Conservation (phyloP, 108 stramenopile genomes). For the Cyclotella cryptica region DNA sequence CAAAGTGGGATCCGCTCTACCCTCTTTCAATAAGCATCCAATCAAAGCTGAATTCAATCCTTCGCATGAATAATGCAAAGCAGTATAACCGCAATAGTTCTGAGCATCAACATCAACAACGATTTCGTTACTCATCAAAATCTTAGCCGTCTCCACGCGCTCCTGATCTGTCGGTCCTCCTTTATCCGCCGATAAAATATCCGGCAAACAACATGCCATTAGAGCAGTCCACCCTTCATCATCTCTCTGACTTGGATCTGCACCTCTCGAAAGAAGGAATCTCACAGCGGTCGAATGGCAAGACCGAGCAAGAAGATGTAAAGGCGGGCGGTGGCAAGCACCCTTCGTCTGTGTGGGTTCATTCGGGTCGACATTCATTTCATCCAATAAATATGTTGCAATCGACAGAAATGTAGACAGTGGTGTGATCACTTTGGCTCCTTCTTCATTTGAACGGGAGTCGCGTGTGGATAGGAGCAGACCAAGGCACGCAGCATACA, state of each 20-base stretch:
- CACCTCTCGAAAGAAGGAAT: slow-evolving; percentile 28
- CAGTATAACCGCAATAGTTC: slow-evolving; percentile 52
- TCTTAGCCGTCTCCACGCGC: slow-evolving; percentile 29
- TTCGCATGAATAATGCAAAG: slow-evolving; percentile 53
- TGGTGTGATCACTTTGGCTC: slow-evolving; percentile 4
- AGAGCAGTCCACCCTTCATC: slow-evolving; percentile 57
- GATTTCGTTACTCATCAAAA: slow-evolving; percentile 14
- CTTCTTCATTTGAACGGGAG: not conserved
- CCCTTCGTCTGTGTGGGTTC: slow-evolving; percentile 45
- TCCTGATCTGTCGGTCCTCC: slow-evolving; percentile 46
- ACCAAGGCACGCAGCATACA: slow-evolving; percentile 51
- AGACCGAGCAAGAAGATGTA: slow-evolving; percentile 50
- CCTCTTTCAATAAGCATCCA: slow-evolving; percentile 37
- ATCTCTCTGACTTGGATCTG: slow-evolving; percentile 26
- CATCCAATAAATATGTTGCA: slow-evolving; percentile 38
- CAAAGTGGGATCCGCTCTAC: slow-evolving; percentile 37
- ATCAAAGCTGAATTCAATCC: slow-evolving; percentile 43
- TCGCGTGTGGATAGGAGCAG: slow-evolving; percentile 38
- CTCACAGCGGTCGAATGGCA: slow-evolving; percentile 42
- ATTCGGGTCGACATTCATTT: slow-evolving; percentile 39
- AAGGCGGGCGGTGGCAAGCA: slow-evolving; percentile 45
- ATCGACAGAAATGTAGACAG: slow-evolving; percentile 48
- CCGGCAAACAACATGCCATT: slow-evolving; percentile 52
- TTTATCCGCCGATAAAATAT: slow-evolving; percentile 34
- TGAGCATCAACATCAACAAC: slow-evolving; percentile 26